Conservation (phyloP, 2,329 filamentous ascomycete genomes). For the Coniochaeta sp. region DNA sequence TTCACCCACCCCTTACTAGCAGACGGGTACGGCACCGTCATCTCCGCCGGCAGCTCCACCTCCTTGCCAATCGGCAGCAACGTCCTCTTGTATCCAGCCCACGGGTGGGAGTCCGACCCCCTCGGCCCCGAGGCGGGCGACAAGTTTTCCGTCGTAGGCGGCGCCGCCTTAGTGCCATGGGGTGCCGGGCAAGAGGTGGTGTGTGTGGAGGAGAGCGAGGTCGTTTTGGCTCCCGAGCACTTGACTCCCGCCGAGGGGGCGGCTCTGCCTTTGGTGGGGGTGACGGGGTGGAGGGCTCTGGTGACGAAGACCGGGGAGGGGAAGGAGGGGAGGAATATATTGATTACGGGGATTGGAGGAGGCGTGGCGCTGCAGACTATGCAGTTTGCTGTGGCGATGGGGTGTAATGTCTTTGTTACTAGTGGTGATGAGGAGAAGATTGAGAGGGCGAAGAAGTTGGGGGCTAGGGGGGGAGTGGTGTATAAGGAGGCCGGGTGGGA, state of each 20-base stretch:
- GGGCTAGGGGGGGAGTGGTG: conserved; percentile 72
- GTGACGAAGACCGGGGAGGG: conserved; percentile 68
- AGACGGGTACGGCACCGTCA: conserved; percentile 74
- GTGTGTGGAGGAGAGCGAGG: conserved; percentile 60
- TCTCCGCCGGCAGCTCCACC: conserved; percentile 48
- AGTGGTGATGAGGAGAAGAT: conserved; percentile 72
- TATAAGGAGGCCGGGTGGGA: conserved; percentile 82
- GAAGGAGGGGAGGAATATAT: conserved; percentile 60
- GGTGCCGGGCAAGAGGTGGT: conserved; percentile 74
- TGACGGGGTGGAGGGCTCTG: conserved; percentile 84
- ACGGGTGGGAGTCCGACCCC: conserved; percentile 66
- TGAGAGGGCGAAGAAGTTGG: conserved; percentile 60
- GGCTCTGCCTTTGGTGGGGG: conserved; percentile 73
- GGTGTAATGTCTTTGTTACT: conserved; percentile 75
- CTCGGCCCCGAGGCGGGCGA: conserved; percentile 63
- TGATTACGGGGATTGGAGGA: conserved; percentile 88
- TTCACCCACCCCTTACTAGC: conserved; percentile 74
- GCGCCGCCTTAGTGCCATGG: conserved; percentile 53
- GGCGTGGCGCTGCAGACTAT: conserved; percentile 81
- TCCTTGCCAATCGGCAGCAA: conserved; percentile 27
- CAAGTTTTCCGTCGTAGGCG: conserved; percentile 61
- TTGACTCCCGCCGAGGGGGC: conserved; percentile 69
- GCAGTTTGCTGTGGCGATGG: conserved; percentile 68
- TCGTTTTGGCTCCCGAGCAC: conserved; percentile 71
- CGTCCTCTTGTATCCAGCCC: conserved; percentile 72